Evolutionary conservation across 495 filamentous ascomycete genomes (phyloP).

Genomic region (Aspergillus biplanus): DNA sequence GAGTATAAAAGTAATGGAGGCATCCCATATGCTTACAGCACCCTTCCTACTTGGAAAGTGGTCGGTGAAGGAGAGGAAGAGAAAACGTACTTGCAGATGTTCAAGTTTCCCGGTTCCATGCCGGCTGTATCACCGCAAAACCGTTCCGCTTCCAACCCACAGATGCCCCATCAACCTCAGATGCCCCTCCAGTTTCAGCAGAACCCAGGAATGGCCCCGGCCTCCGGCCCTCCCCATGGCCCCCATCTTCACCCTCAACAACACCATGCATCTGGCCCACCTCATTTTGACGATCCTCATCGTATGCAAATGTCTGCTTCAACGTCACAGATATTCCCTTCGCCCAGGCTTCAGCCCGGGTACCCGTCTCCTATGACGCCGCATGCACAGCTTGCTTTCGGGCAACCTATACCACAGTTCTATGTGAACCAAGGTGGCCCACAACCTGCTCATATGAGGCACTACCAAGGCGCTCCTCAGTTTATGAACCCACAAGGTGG

Average conservation of each 20-base stretch:
- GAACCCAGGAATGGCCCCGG: conserved; percentile 40
- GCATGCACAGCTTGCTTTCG: conserved; percentile 68
- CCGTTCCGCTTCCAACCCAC: conserved; percentile 59
- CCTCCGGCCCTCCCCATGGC: conserved; percentile 62
- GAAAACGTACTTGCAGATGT: conserved; percentile 73
- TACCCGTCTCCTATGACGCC: conserved; percentile 73
- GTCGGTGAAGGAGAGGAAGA: conserved; percentile 61
- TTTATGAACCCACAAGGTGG: conserved; percentile 67
- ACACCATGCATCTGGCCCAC: conserved; percentile 60
- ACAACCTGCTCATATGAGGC: conserved; percentile 46
- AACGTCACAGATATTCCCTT: conserved; percentile 75
- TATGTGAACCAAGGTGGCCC: conserved; percentile 69
- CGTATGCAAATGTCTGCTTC: conserved; percentile 84
- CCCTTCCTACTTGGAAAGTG: conserved; percentile 76
- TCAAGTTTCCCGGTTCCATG: conserved; percentile 63
- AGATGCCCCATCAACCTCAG: conserved; percentile 76
- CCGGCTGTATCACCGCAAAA: conserved; percentile 69
- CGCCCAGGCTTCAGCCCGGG: conserved; percentile 74
- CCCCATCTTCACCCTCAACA: conserved; percentile 69
- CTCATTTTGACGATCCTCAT: conserved; percentile 77
- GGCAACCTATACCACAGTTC: conserved; percentile 72
- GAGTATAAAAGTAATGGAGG: conserved; percentile 67
- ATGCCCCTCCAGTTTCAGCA: conserved; percentile 70
- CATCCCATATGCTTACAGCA: conserved; percentile 76
- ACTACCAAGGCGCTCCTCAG: conserved; percentile 56